These are phyloP conservation scores for Beta lomatogona DNA, from an alignment of 179 eudicot species.

Conservation along the genomic window DNA sequence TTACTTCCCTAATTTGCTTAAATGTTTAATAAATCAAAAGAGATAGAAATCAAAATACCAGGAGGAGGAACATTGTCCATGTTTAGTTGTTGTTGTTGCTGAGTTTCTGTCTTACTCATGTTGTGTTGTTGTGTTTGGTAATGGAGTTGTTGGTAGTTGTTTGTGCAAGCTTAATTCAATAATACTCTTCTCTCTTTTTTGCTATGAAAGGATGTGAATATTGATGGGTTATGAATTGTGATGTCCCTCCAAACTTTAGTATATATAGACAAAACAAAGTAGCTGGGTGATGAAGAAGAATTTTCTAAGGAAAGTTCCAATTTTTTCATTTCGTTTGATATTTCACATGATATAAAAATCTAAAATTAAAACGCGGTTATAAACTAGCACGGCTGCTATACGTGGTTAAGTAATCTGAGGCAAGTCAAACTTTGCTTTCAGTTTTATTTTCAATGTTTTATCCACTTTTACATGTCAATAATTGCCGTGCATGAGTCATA, in stretches of 20 bases:
- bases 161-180: background rate
- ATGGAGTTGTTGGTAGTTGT: background rate
- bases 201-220: background rate
- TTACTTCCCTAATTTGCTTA: no score
- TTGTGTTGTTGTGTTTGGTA: background rate
- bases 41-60: conserved; percentile 23
- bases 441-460: background rate
- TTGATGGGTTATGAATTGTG: background rate
- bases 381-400: background rate
- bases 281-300: background rate
- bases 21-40: no score
- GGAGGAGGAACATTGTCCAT: conserved; percentile 50
- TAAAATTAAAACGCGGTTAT: background rate
- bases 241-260: background rate
- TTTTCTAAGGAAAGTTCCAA: background rate
- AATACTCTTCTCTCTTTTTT: background rate
- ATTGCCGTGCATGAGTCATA: no score
- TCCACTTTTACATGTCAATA: background rate
- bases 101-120: conserved; percentile 34
- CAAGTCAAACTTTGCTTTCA: conserved; percentile 2
- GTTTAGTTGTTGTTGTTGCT: conserved; percentile 23
- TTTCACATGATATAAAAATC: background rate
- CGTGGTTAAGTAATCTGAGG: background rate
- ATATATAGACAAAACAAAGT: conserved; percentile 5
- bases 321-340: background rate